These are phyloP conservation scores for Kodamaea laetipori DNA, from an alignment of 805 yeast species.

Conservation along the genomic window DNA sequence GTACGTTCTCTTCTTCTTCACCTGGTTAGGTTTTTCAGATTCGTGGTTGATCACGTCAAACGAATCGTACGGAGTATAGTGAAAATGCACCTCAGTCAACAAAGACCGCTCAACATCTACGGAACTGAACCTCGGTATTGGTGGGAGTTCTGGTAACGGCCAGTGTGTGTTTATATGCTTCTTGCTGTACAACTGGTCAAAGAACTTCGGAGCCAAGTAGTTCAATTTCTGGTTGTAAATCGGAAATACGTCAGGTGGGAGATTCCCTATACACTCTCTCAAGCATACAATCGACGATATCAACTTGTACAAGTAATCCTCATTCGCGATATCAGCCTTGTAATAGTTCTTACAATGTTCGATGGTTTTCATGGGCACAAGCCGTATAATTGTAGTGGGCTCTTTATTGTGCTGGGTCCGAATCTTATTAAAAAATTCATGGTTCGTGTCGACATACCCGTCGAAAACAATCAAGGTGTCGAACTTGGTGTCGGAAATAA, in stretches of 20 bases:
- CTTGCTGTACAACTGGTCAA: conserved; percentile 37
- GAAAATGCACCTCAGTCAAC: conserved; percentile 71
- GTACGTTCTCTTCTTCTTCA: conserved; percentile 35
- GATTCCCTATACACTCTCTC: conserved; percentile 76
- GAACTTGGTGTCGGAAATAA: conserved; percentile 34
- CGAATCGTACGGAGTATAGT: conserved; percentile 52
- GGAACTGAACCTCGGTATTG: conserved; percentile 62
- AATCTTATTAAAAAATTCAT: conserved; percentile 30
- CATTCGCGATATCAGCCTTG: conserved; percentile 25
- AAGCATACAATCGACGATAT: conserved; percentile 82
- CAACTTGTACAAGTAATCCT: conserved; percentile 58
- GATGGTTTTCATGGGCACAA: conserved; percentile 77
- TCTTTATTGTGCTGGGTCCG: conserved; percentile 30
- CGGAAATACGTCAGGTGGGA: conserved; percentile 80
- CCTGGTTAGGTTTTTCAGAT: conserved; percentile 14
- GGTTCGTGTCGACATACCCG: conserved; percentile 51
- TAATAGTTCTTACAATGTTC: conserved; percentile 73
- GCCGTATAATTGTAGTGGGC: conserved; percentile 59
- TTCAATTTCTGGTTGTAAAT: conserved; percentile 66
- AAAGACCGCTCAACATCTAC: conserved; percentile 79
- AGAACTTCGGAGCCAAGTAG: conserved; percentile 60
- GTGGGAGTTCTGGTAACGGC: conserved; percentile 78
- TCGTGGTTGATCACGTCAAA: conserved; percentile 39
- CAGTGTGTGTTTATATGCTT: conserved; percentile 40
- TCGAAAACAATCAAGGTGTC: conserved; percentile 69